These are phyloP conservation scores for Rhynchosporium secalis DNA, from an alignment of 2,329 filamentous ascomycete genomes.

Conservation along the genomic window DNA sequence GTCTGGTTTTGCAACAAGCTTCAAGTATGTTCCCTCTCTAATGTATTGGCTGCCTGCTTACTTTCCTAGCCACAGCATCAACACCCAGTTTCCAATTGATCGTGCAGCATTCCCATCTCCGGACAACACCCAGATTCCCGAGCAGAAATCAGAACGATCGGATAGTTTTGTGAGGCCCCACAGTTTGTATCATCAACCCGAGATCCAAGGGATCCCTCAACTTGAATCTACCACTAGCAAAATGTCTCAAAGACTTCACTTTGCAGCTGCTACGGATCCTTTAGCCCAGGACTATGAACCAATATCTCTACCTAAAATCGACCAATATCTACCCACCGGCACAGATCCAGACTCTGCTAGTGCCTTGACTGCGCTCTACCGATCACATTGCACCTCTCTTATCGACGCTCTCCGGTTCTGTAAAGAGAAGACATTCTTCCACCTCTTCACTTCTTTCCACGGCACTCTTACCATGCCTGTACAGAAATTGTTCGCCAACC, in stretches of 20 bases:
- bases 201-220: constrained; percentile 57
- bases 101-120: constrained; percentile 44
- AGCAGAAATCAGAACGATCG: constrained; percentile 32
- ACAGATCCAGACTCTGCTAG: constrained; percentile 87
- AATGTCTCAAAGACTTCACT: constrained; percentile 59
- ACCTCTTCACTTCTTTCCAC: constrained; percentile 91
- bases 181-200: constrained; percentile 61
- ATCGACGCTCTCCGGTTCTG: constrained; percentile 95
- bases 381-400: constrained; percentile 91
- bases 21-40: constrained; percentile 47
- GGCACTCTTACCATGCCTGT: constrained; percentile 96
- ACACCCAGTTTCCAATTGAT: constrained; percentile 38
- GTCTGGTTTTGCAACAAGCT: constrained; percentile 49
- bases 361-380: constrained; percentile 83
- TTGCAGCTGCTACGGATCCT: constrained; percentile 58
- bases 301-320: constrained; percentile 81
- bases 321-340: constrained; percentile 73
- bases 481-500: constrained; percentile 84
- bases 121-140: constrained; percentile 41
- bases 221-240: constrained; percentile 59
- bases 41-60: constrained; percentile 24
- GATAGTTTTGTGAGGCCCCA: constrained; percentile 43
- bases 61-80: constrained; percentile 34
- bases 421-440: constrained; percentile 95
- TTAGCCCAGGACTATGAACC: constrained; percentile 64